Evolutionary conservation across 1,284 basidiomycete species (phyloP).

Genomic region (Ganoderma lingzhi): DNA sequence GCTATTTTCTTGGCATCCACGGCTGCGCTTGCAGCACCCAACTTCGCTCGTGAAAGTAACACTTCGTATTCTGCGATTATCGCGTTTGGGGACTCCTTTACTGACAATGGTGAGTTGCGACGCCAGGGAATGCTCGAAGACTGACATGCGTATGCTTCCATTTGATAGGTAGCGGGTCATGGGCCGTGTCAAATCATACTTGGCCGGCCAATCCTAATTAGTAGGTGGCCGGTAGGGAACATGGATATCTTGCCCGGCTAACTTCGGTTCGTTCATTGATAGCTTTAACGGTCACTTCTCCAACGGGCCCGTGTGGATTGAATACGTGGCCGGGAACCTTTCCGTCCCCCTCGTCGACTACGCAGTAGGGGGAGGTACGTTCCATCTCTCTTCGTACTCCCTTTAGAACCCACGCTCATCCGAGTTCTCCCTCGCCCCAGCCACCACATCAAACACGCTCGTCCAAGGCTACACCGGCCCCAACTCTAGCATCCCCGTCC

Average conservation of each 20-base stretch:
- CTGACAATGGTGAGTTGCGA: slow-evolving; percentile 13
- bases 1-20: not conserved
- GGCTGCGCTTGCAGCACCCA: not conserved
- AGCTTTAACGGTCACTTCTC: slow-evolving; percentile 17
- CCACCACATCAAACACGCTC: slow-evolving; percentile 15
- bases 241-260: not conserved
- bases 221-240: not conserved
- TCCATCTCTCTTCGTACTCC: not conserved
- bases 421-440: not conserved
- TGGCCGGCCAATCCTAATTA: slow-evolving; percentile 18
- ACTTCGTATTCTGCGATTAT: slow-evolving; percentile 12
- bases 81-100: slow-evolving; percentile 19
- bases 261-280: not conserved
- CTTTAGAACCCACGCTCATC: not conserved
- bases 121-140: not conserved
- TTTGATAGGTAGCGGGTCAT: slow-evolving; percentile 17
- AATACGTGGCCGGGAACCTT: slow-evolving; percentile 18
- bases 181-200: slow-evolving; percentile 14
- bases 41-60: not conserved
- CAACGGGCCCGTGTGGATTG: slow-evolving; percentile 20
- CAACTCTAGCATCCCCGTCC: slow-evolving; percentile 14
- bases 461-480: slow-evolving; percentile 21
- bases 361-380: slow-evolving; percentile 21
- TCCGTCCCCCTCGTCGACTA: slow-evolving; percentile 16
- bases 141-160: not conserved